Evolutionary conservation across 2,329 filamentous ascomycete genomes (phyloP).

Genomic region (Aspergillus pseudoterreus): DNA sequence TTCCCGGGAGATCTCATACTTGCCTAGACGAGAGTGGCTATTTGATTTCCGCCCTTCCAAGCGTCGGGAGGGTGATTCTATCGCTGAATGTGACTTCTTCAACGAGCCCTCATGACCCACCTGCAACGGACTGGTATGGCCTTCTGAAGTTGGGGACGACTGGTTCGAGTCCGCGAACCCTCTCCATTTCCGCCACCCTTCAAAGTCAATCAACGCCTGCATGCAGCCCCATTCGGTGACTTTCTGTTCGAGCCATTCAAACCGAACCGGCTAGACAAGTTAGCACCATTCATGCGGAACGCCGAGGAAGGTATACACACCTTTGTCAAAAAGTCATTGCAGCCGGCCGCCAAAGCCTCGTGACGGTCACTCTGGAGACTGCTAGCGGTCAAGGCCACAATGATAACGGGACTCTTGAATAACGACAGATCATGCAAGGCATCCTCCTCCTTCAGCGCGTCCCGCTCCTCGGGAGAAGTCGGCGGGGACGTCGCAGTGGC

Average conservation of each 20-base stretch:
- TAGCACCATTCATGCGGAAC: not conserved
- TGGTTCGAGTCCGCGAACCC: slow-evolving; percentile 55
- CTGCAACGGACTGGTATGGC: slow-evolving; percentile 26
- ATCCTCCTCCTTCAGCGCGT: slow-evolving; percentile 34
- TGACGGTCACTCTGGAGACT: slow-evolving; percentile 93
- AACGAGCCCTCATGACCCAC: slow-evolving; percentile 11
- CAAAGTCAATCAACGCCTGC: slow-evolving; percentile 97
- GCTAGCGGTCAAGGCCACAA: slow-evolving; percentile 92
- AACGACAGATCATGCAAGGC: slow-evolving; percentile 43
- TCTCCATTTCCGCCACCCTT: slow-evolving; percentile 97
- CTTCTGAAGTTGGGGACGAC: slow-evolving; percentile 16
- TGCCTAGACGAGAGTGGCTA: slow-evolving; percentile 4
- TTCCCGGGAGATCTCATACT: slow-evolving; percentile 13
- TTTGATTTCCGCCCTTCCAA: not conserved
- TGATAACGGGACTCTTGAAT: slow-evolving; percentile 97
- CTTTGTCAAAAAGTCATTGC: slow-evolving; percentile 98
- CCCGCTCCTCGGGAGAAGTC: slow-evolving; percentile 18
- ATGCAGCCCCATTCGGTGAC: slow-evolving; percentile 99
- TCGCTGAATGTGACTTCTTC: slow-evolving; percentile 3
- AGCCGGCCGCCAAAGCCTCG: slow-evolving; percentile 89
- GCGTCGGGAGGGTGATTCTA: not conserved
- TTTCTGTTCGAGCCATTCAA: slow-evolving; percentile 94
- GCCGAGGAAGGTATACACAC: slow-evolving; percentile 47
- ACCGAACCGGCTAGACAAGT: slow-evolving; percentile 77
- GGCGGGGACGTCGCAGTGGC: slow-evolving; percentile 15